Base-by-base conservation (phyloP, 2,329 filamentous ascomycete species). In the Arthrinium phaeospermum region DNA sequence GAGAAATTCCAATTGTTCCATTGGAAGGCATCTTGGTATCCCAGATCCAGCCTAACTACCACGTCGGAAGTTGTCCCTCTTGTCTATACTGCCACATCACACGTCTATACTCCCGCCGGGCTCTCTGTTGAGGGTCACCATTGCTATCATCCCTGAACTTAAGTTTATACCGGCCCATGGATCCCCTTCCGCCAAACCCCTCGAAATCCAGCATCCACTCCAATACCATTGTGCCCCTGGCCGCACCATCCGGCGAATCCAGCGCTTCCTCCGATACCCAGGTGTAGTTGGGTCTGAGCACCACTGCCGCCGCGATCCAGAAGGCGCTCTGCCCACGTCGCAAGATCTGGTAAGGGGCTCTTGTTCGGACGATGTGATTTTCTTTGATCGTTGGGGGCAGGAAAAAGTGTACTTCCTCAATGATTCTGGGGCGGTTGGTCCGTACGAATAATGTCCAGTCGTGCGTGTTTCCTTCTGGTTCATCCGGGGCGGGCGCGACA, bases 381-480 rank as follows among this genome's bases (percentile, higher is more conserved):
- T 81, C 83, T 0, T 79, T 78, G 72, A 86, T 86, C 0, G 84
- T 85, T 24, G 82, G 83, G 74, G 86, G 84, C 75, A 83, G 75
- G 27, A 74, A 27, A 5, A 86, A 81, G 41, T 84, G 81, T 10
- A 86, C 81, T 72, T 85, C 79, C 71, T 85, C 79, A 12, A 86
- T 79, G 37, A 86, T 80, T n/a, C 85, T 84, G 13, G 78, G 80
- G 3, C 83, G 78, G n/a, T 81, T 83, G 0, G 81, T 78, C n/a
- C 79, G 74, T 7, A 86, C 82, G 74, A 86, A 86, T 73, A 86
- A 86, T 0, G 80, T 83, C 84, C 85, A 86, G 45, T 83, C 80
- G 73, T 86, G 85, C 71, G 79, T 75, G 67, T 84, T 85, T n/a
- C 57, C 69, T n/a, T 27, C 24, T 13, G 24, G 51, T 53, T 71